Evolutionary conservation across 805 yeast species (phyloP).

Genomic region (Lipomyces chichibuensis): DNA sequence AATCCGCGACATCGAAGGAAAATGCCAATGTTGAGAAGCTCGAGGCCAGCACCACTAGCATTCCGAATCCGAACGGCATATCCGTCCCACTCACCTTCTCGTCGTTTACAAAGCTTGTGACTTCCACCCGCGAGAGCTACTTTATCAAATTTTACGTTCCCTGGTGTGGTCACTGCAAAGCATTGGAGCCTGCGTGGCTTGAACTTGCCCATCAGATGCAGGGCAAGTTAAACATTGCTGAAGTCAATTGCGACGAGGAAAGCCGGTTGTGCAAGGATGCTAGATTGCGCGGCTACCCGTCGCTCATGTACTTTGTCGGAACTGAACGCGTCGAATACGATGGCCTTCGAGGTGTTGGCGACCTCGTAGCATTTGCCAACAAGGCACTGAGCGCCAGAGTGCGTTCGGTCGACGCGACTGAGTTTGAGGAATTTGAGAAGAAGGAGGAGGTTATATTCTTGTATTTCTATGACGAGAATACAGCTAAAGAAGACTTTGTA

Average conservation of each 20-base stretch:
- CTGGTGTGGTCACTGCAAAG: conserved; percentile 47
- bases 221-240: conserved; percentile 47
- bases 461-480: conserved; percentile 47
- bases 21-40: conserved; percentile 3
- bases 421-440: conserved; percentile 37
- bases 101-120: conserved; percentile 40
- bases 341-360: conserved; percentile 44
- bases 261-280: conserved; percentile 42
- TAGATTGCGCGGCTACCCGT: conserved; percentile 42
- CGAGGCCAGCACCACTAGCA: conserved; percentile 7
- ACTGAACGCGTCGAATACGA: conserved; percentile 39
- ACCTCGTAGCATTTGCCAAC: conserved; percentile 44
- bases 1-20: not conserved
- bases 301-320: conserved; percentile 40
- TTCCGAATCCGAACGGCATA: conserved; percentile 45
- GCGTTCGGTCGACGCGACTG: conserved; percentile 39
- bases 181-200: conserved; percentile 46
- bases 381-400: conserved; percentile 41
- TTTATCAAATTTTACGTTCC: conserved; percentile 49
- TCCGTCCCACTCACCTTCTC: conserved; percentile 41
- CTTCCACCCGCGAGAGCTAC: conserved; percentile 45
- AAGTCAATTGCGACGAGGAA: conserved; percentile 47
- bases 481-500: conserved; percentile 47
- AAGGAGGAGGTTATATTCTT: conserved; percentile 43
- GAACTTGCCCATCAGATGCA: conserved; percentile 43